These are phyloP conservation scores for Carex littledalei DNA, from an alignment of 176 grass and related monocot genomes.

Conservation along the genomic window DNA sequence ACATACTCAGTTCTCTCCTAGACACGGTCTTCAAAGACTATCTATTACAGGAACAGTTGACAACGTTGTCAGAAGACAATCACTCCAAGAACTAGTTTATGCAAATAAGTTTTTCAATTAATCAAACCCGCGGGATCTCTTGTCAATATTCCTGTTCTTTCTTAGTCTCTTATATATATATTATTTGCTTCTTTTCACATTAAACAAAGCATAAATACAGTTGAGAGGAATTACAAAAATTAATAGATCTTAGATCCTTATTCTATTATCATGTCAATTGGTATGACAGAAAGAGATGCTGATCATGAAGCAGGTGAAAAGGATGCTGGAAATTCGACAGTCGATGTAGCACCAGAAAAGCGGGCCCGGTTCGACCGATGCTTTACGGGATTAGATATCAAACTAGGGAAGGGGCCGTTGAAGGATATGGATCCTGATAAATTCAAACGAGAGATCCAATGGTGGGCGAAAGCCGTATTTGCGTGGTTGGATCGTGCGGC, in stretches of 20 bases:
- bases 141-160: neutral
- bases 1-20: neutral
- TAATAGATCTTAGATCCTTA: neutral
- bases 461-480: too few species aligned
- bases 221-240: neutral
- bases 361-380: too few species aligned
- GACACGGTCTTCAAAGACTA: neutral
- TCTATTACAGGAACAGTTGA: neutral
- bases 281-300: neutral
- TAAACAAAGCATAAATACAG: neutral
- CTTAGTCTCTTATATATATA: neutral
- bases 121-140: neutral
- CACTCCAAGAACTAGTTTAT: neutral
- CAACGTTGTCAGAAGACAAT: neutral
- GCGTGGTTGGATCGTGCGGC: too few species aligned
- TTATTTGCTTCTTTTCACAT: neutral
- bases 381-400: too few species aligned
- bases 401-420: too few species aligned
- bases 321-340: neutral
- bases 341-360: too few species aligned
- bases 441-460: too few species aligned
- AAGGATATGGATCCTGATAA: too few species aligned
- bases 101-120: neutral
- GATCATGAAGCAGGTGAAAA: neutral
- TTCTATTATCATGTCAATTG: constrained; percentile 29